Evolutionary conservation across 352 stramenopile genomes (phyloP).

Genomic region (Pelagophyceae sp.): DNA sequence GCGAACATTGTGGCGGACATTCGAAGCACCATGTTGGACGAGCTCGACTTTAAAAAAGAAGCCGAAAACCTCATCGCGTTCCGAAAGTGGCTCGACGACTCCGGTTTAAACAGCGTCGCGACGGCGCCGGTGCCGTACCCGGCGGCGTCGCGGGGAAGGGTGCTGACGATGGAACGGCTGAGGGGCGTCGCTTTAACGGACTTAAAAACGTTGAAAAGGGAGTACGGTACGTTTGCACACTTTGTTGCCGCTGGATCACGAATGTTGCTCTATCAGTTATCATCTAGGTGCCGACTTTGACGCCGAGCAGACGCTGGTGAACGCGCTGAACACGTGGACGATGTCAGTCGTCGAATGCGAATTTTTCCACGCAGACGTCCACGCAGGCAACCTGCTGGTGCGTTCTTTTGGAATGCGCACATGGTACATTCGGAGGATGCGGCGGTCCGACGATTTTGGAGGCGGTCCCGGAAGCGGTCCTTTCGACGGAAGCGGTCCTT

Average conservation of each 20-base stretch:
- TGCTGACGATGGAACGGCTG: slow-evolving; percentile 28
- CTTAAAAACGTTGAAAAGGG: slow-evolving; percentile 33
- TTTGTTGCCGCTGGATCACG: too few species aligned
- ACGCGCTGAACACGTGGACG: slow-evolving; percentile 43
- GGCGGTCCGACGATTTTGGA: slow-evolving; percentile 24
- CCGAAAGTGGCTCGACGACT: slow-evolving; percentile 27
- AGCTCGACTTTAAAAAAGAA: slow-evolving; percentile 42
- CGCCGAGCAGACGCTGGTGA: slow-evolving; percentile 34
- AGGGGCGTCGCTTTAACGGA: slow-evolving; percentile 21
- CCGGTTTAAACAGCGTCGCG: slow-evolving; percentile 25
- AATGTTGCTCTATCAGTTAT: too few species aligned
- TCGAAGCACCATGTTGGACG: slow-evolving; percentile 36
- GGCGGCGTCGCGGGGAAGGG: neutral
- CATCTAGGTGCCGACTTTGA: slow-evolving; percentile 16
- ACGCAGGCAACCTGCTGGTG: slow-evolving; percentile 28
- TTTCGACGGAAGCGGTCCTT: too few species aligned
- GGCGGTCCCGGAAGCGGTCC: too few species aligned
- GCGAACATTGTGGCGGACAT: slow-evolving; percentile 3
- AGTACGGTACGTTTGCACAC: too few species aligned
- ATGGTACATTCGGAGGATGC: too few species aligned
- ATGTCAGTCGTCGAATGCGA: slow-evolving; percentile 35
- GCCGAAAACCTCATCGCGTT: slow-evolving; percentile 36
- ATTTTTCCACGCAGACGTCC: slow-evolving; percentile 39
- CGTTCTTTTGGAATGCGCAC: too few species aligned
- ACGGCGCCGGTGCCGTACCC: slow-evolving; percentile 25